Evolutionary conservation across 805 yeast species (phyloP).

Genomic region (Pichia occidentalis): DNA sequence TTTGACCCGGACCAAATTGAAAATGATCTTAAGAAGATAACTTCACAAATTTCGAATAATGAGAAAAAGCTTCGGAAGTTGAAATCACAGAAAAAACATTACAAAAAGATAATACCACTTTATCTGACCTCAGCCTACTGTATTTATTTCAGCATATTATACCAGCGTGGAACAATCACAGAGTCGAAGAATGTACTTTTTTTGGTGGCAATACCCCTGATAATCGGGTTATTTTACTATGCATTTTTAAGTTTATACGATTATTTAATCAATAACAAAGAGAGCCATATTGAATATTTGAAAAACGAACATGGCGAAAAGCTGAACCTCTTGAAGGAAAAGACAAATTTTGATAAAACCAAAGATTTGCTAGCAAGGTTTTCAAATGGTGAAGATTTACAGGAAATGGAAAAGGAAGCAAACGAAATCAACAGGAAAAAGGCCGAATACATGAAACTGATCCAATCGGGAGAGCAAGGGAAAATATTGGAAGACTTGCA

Average conservation of each 20-base stretch:
- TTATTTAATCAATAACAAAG: slow-evolving; percentile 21
- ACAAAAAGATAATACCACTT: slow-evolving; percentile 15
- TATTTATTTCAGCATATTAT: slow-evolving; percentile 21
- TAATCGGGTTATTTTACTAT: slow-evolving; percentile 14
- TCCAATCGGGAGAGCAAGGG: slow-evolving; percentile 25
- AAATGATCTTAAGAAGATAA: slow-evolving; percentile 33
- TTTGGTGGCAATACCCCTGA: slow-evolving; percentile 14
- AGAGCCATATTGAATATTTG: slow-evolving; percentile 20
- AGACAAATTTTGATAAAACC: slow-evolving; percentile 71
- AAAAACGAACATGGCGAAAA: slow-evolving; percentile 33
- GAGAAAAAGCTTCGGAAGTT: slow-evolving; percentile 20
- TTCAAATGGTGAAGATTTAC: slow-evolving; percentile 42
- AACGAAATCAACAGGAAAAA: slow-evolving; percentile 37
- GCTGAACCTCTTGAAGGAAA: slow-evolving; percentile 31
- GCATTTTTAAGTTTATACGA: slow-evolving; percentile 15
- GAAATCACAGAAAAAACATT: slow-evolving; percentile 14
- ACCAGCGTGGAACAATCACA: not conserved
- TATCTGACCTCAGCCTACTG: slow-evolving; percentile 22
- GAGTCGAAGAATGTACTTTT: slow-evolving; percentile 5
- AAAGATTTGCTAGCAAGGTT: slow-evolving; percentile 66
- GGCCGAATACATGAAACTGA: slow-evolving; percentile 31
- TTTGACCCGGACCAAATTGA: slow-evolving; percentile 42
- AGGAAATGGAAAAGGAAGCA: slow-evolving; percentile 35
- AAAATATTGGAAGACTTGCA: slow-evolving; percentile 13
- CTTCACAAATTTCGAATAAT: slow-evolving; percentile 29